These are phyloP conservation scores for Aristolochia californica DNA, from an alignment of 164 flowering plant species.

Conservation along the genomic window DNA sequence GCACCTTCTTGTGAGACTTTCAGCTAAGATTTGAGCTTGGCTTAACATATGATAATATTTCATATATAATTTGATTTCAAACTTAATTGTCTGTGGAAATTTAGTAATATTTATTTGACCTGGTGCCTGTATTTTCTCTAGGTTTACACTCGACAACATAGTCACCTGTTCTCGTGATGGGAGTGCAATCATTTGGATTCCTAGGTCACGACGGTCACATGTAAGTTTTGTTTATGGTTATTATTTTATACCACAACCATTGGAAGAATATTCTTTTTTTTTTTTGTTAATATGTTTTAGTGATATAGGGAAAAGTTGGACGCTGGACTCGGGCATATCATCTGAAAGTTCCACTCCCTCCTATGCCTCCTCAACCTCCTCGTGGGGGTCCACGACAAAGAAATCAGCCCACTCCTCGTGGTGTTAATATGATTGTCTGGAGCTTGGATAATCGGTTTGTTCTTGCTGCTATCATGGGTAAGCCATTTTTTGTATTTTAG, in stretches of 20 bases:
- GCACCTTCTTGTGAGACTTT: background rate
- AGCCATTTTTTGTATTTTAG: conserved; percentile 1
- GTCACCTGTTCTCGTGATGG: conserved; percentile 99
- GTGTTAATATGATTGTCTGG: conserved; percentile 99
- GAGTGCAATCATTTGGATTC: conserved; percentile 96
- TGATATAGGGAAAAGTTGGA: conserved; percentile 59
- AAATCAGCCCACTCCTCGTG: conserved; percentile 90
- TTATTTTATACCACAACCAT: background rate
- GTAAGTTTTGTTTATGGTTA: conserved; percentile 46
- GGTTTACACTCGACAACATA: conserved; percentile 87
- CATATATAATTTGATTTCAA: background rate
- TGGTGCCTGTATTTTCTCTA: conserved; percentile 16
- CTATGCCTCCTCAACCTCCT: conserved; percentile 86
- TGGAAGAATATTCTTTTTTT: background rate
- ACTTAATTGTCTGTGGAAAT: background rate
- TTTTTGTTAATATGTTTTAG: background rate
- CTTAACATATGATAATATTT: too few species aligned
- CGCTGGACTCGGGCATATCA: conserved; percentile 90
- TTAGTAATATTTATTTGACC: background rate
- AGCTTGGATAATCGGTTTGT: conserved; percentile 98
- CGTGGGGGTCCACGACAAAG: conserved; percentile 99
- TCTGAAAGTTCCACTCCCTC: conserved; percentile 98
- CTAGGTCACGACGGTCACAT: conserved; percentile 70
- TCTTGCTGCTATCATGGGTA: conserved; percentile 99
- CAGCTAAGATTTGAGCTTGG: too few species aligned